phyloP scores from a whole-genome alignment of 192 early-diverging fungal species.

The Coemansia furcata region DNA sequence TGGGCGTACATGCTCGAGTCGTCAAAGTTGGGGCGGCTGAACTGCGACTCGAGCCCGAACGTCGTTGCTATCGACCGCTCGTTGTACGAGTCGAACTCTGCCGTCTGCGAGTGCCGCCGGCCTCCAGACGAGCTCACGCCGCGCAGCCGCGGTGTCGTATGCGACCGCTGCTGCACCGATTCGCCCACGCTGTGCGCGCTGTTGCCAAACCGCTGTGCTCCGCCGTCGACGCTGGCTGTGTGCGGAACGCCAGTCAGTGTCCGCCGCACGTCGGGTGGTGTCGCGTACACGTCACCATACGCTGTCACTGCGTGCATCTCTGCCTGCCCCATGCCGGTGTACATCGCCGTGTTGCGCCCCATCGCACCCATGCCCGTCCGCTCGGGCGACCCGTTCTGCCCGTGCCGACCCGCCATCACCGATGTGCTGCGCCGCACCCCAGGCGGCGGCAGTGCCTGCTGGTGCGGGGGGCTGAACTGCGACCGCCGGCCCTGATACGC shows the following conservation, averaged over 20 bases:
- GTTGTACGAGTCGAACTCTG: constrained; percentile 29
- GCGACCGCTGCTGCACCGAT: background rate
- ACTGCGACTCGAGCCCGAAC: constrained; percentile 36
- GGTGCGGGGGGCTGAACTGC: background rate
- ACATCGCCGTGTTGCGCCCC: background rate
- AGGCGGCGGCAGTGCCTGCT: background rate
- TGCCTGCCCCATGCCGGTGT: constrained; percentile 2
- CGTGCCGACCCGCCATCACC: background rate
- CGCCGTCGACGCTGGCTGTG: constrained; percentile 8
- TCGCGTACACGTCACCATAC: constrained; percentile 16
- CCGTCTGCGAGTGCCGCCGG: constrained; percentile 34
- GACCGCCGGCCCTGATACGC: background rate
- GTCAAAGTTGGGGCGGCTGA: constrained; percentile 25
- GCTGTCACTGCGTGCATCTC: constrained; percentile 31
- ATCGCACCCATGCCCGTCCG: background rate
- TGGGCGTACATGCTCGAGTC: constrained; percentile 43
- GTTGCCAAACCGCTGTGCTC: too few species aligned
- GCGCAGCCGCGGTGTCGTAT: constrained; percentile 2
- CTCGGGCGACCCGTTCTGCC: constrained; percentile 11
- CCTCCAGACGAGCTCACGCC: constrained; percentile 1
- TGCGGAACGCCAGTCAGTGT: background rate
- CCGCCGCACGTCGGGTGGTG: constrained; percentile 40
- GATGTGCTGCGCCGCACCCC: background rate
- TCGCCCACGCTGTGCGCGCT: background rate
- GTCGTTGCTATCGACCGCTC: constrained; percentile 30